Base-by-base conservation (phyloP, 345 rosid genomes). In the Rhizophora mangle region DNA sequence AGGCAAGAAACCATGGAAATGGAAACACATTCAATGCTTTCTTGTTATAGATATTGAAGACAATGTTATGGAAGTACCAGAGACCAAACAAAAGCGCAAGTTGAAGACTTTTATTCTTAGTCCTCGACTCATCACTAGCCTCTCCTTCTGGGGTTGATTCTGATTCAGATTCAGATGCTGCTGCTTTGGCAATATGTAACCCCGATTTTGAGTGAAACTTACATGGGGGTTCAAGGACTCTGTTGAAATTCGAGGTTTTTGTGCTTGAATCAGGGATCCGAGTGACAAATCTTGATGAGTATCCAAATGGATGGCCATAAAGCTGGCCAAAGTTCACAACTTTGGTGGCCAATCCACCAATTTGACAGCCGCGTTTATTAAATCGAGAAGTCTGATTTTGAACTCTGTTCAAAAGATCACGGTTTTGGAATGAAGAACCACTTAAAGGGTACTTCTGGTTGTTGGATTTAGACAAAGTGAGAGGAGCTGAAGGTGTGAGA, bases 1-100 rank as follows among this genome's bases (percentile, higher is more conserved):
- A 88, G 27, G 97, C 98, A 8, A 94, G 94, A 73, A 94, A 91
- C 98, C 98, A 94, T 18, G 98, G 98, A 68, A 78, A 94, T 6
- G 98, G 95, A 72, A 94, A 91, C 65, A 94, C 84, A 32, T 91
- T 91, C 71, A 94, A 77, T 11, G 89, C 93, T 73, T 94, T 87
- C 77, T 94, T 89, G 85, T 91, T 94, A 85, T 85, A 94, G 80
- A 94, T 88, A 80, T 91, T 94, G 81, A 94, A 94, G 72, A 94
- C 90, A 51, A 94, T 85, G 85, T 91, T 94, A 43, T 94, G 98
- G 61, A 89, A 85, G 78, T 91, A 93, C 97, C 97, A 91, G 55
- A 91, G 82, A 68, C 97, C 98, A 64, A 93, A 89, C 16, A 91
- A 86, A 10, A 89, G 47, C 0, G 77, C 97, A 47, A 93, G 89